phyloP scores from a whole-genome alignment of 345 rosid species.

The Gossypium australe region DNA sequence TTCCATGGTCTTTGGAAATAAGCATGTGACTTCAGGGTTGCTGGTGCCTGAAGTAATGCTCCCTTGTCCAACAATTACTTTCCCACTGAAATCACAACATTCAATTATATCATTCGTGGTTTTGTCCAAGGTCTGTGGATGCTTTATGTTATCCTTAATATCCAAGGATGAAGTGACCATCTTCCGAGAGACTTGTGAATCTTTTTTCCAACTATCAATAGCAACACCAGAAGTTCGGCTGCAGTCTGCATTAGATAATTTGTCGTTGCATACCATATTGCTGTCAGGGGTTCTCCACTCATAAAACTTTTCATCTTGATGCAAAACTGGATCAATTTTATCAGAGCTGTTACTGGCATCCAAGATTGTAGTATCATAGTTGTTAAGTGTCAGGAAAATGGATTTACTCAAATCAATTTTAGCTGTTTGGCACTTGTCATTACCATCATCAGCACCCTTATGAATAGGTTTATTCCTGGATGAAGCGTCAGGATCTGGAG shows the following conservation, averaged over 20 bases:
- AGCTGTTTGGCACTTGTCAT: constrained; percentile 13
- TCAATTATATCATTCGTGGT: constrained; percentile 7
- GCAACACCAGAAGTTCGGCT: constrained; percentile 21
- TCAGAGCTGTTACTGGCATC: constrained; percentile 16
- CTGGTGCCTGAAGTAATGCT: constrained; percentile 13
- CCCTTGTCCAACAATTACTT: constrained; percentile 18
- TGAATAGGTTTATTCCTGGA: constrained; percentile 23
- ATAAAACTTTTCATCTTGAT: constrained; percentile 26
- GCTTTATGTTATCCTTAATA: constrained; percentile 21
- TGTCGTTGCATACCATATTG: constrained; percentile 18
- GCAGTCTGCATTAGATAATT: constrained; percentile 17
- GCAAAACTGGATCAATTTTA: constrained; percentile 19
- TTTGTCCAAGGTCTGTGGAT: constrained; percentile 8
- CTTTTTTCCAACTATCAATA: constrained; percentile 22
- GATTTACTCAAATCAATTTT: constrained; percentile 14
- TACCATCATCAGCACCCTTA: constrained; percentile 17
- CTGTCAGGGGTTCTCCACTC: constrained; percentile 19
- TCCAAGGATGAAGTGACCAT: constrained; percentile 19
- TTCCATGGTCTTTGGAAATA: constrained; percentile 10
- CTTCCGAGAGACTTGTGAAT: constrained; percentile 19
- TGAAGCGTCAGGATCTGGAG: constrained; percentile 19
- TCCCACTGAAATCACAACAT: constrained; percentile 20
- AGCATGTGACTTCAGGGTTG: constrained; percentile 25
- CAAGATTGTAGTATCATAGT: background rate
- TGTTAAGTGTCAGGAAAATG: constrained; percentile 9